Evolutionary conservation across 1,139 yeast species (phyloP).

Genomic region (Eremothecium coryli): DNA sequence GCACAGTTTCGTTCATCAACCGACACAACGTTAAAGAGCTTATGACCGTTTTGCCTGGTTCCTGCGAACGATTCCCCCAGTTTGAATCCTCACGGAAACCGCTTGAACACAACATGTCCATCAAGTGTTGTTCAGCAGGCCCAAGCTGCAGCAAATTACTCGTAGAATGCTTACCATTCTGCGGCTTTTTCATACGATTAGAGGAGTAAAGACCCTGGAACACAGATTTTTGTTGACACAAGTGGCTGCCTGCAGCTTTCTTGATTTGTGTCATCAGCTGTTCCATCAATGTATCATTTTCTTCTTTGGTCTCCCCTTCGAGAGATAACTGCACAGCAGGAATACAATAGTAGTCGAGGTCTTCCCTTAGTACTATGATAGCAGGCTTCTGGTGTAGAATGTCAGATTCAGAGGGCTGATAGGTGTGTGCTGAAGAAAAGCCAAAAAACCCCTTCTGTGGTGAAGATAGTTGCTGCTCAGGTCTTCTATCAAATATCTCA

Average conservation of each 20-base stretch:
- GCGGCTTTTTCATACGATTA: constrained; percentile 28
- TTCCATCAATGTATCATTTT: constrained; percentile 26
- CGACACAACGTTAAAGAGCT: constrained; percentile 78
- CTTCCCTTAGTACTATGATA: constrained; percentile 86
- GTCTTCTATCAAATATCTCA: constrained; percentile 19
- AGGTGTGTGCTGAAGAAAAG: constrained; percentile 24
- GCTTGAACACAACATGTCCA: constrained; percentile 89
- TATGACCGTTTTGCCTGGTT: constrained; percentile 78
- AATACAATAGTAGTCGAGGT: constrained; percentile 84
- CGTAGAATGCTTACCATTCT: constrained; percentile 31
- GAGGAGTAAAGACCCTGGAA: constrained; percentile 57
- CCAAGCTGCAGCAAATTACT: too few relatives aligned
- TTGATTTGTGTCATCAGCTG: constrained; percentile 53
- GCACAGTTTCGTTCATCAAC: constrained; percentile 36
- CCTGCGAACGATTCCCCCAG: constrained; percentile 87
- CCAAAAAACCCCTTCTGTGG: constrained; percentile 35
- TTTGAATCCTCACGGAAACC: constrained; percentile 62
- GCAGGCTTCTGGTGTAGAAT: constrained; percentile 77
- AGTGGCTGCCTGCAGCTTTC: constrained; percentile 54
- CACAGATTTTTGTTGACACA: constrained; percentile 49
- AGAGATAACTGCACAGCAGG: constrained; percentile 39
- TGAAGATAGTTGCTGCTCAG: constrained; percentile 12
- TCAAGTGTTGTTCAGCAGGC: constrained; percentile 88
- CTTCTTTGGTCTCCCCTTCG: constrained; percentile 31
- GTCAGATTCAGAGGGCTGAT: constrained; percentile 35